A percentile compares a stretch with the other conserved stretches of the same genome.
phyloP scores from a whole-genome alignment of 179 eudicot species.

The Beta macrorhiza region DNA sequence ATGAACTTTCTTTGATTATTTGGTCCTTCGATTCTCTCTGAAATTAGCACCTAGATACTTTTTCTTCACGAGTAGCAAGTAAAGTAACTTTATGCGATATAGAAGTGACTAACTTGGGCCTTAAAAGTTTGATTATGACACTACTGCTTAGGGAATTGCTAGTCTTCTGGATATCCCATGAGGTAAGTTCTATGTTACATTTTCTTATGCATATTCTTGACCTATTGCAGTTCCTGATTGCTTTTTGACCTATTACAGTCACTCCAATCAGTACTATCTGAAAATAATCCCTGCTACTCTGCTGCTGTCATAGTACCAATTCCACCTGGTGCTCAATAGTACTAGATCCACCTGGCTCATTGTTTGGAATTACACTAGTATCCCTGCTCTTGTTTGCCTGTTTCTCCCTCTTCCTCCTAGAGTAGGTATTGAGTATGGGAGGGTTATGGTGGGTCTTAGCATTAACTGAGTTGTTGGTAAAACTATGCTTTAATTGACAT shows the following conservation, averaged over 20 bases:
- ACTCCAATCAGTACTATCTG: too few relatives aligned
- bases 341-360: too few relatives aligned
- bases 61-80: not conserved
- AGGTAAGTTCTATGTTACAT: not conserved
- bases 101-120: not conserved
- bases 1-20: not conserved
- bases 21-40: not conserved
- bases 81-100: not conserved
- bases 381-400: too few relatives aligned
- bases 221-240: not conserved
- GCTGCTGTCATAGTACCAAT: too few relatives aligned
- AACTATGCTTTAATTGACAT: not conserved
- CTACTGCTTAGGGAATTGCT: not conserved
- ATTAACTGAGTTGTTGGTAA: not conserved
- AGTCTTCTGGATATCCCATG: not conserved
- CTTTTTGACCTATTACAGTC: not conserved
- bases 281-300: too few relatives aligned
- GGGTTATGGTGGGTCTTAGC: too few relatives aligned
- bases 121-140: not conserved
- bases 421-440: too few relatives aligned
- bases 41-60: not conserved
- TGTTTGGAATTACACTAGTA: too few relatives aligned
- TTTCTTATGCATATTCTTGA: not conserved
- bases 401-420: too few relatives aligned
- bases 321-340: too few relatives aligned